A percentile compares a stretch with the other conserved stretches of the same genome.
phyloP scores from a whole-genome alignment of 495 filamentous ascomycete genomes.

The Mytilinidion resinicola region DNA sequence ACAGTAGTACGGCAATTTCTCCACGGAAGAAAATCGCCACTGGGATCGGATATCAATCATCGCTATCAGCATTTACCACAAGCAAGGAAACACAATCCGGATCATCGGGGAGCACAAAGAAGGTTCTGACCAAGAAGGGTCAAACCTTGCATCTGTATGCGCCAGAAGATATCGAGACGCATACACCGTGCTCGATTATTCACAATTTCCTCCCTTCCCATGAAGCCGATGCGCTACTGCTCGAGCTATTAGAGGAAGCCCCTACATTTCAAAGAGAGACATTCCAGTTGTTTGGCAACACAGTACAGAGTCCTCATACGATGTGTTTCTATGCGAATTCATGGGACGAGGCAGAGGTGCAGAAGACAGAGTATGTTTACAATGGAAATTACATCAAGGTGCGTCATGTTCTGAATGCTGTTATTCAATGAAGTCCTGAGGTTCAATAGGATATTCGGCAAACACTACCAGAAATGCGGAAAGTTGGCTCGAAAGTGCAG shows the following conservation, averaged over 20 bases:
- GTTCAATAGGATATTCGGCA: conserved; percentile 59
- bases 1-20: neutral
- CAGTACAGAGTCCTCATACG: conserved; percentile 75
- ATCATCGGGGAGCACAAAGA: conserved; percentile 20
- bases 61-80: conserved; percentile 26
- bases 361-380: conserved; percentile 77
- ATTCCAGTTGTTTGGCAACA: conserved; percentile 81
- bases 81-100: neutral
- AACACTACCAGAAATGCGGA: conserved; percentile 62
- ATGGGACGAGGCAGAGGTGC: conserved; percentile 50
- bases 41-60: conserved; percentile 29
- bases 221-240: conserved; percentile 64
- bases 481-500: conserved; percentile 60
- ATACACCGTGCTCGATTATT: conserved; percentile 85
- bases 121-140: conserved; percentile 62
- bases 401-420: neutral
- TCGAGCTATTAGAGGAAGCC: conserved; percentile 70
- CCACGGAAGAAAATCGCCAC: conserved; percentile 37
- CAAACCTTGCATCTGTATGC: conserved; percentile 75
- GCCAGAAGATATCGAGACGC: conserved; percentile 65
- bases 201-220: conserved; percentile 76
- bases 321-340: conserved; percentile 73
- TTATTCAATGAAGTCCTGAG: too few relatives aligned
- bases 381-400: conserved; percentile 65
- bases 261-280: conserved; percentile 63